phyloP scores from a whole-genome alignment of 148 eudicot species.

The Fallopia convolvulus region DNA sequence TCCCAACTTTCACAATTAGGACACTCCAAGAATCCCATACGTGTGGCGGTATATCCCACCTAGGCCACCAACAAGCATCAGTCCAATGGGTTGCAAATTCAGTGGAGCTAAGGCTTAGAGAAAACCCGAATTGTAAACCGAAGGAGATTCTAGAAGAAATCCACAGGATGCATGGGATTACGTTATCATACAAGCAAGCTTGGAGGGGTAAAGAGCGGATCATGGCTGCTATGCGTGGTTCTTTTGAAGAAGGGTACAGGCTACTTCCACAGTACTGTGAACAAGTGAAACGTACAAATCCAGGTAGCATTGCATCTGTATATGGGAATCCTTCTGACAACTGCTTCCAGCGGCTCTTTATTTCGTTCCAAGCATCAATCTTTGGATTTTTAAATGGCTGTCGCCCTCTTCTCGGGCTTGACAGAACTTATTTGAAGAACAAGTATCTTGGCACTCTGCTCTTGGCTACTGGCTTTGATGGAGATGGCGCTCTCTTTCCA shows the following conservation, averaged over 20 bases:
- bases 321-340: constrained; percentile 35
- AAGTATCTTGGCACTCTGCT: constrained; percentile 54
- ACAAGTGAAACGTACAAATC: constrained; percentile 43
- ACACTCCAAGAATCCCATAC: constrained; percentile 40
- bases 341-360: constrained; percentile 50
- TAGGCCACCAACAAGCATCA: constrained; percentile 60
- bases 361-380: constrained; percentile 52
- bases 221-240: constrained; percentile 59
- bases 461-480: constrained; percentile 53
- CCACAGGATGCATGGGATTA: constrained; percentile 48
- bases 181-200: constrained; percentile 58
- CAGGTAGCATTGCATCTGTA: constrained; percentile 55
- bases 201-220: constrained; percentile 67
- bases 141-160: constrained; percentile 64
- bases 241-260: constrained; percentile 61
- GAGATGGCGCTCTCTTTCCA: constrained; percentile 53
- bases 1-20: constrained; percentile 43
- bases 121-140: constrained; percentile 51
- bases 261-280: constrained; percentile 51
- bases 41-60: constrained; percentile 47
- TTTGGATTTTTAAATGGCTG: constrained; percentile 54
- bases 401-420: constrained; percentile 48
- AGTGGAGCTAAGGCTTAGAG: constrained; percentile 42
- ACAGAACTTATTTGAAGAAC: constrained; percentile 37
- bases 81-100: constrained; percentile 58